phyloP scores from a whole-genome alignment of 805 yeast genomes.

The Candida sanyiensis region DNA sequence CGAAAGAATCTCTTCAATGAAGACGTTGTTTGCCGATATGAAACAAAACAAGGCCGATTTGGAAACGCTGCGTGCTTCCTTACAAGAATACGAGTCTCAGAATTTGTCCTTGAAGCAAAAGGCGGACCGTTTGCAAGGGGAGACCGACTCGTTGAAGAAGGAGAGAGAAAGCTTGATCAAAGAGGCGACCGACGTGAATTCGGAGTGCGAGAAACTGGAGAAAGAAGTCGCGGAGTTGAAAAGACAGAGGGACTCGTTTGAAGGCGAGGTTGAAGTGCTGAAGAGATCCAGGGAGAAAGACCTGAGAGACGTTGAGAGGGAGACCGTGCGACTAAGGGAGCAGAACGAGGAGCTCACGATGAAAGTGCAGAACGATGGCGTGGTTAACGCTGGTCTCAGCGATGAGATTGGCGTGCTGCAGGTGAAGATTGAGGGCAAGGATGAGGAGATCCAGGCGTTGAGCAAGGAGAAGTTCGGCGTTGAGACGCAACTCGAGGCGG shows the following conservation, averaged over 20 bases:
- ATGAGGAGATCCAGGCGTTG: background rate
- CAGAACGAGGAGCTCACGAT: conserved; percentile 32
- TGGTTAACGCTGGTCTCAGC: conserved; percentile 29
- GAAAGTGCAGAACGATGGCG: conserved; percentile 33
- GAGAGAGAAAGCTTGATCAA: conserved; percentile 21
- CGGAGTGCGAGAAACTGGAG: conserved; percentile 8
- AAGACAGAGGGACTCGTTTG: conserved; percentile 40
- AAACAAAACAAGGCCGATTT: conserved; percentile 62
- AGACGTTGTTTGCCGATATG: conserved; percentile 65
- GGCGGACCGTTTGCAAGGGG: conserved; percentile 29
- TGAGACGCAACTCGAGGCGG: conserved; percentile 10
- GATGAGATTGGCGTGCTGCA: conserved; percentile 35
- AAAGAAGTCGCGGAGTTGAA: conserved; percentile 17
- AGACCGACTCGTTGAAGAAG: conserved; percentile 29
- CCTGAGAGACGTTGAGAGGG: conserved; percentile 28
- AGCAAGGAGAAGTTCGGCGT: conserved; percentile 11
- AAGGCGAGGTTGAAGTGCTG: conserved; percentile 49
- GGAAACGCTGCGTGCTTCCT: conserved; percentile 46
- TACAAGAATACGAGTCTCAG: conserved; percentile 42
- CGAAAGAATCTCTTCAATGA: conserved; percentile 66
- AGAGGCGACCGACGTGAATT: conserved; percentile 7
- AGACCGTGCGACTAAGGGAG: conserved; percentile 34
- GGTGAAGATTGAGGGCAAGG: conserved; percentile 2
- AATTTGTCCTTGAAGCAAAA: conserved; percentile 31
- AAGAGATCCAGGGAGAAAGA: conserved; percentile 21